Base-by-base conservation (phyloP, 73 alveolate species). In the Diophrys appendiculata region DNA sequence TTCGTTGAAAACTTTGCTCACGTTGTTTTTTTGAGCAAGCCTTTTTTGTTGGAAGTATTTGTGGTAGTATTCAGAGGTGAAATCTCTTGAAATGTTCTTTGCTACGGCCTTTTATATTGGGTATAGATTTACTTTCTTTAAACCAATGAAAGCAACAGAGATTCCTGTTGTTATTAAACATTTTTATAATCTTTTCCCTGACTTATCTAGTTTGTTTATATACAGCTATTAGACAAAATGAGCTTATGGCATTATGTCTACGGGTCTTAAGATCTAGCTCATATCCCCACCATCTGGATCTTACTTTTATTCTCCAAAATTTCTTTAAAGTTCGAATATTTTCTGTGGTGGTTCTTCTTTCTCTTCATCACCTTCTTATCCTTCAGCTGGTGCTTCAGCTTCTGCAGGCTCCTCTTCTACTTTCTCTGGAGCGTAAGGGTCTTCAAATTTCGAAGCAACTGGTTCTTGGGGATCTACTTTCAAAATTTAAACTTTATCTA, bases 221-320 rank as follows among this genome's bases (percentile, higher is more conserved):
- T 70, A 85, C 29, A 43, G 69, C 33, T 82, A 52, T 3, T 86
- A 26, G 54, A 78, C 71, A 33, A 85, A 85, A 71, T 78, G 24
- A 27, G 75, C 88, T n/a, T 27, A 25, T 24, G 93, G 93, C 35
- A 27, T 35, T 24, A 52, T 52, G 33, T 35, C 33, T 1, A 27
- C 32, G 22, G 56, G 26, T 29, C 83, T 55, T 8, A 33, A 52
- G 23, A 85, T 1, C 24, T n/a, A 24, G 27, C 89, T 79, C 18
- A 82, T 78, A 52, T 85, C 93, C 27, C 93, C 93, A 11, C 56
- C 85, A 43, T 85, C 82, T 18, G 35, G 43, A 27, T 77, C 86
- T 22, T 53, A 33, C 0, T 33, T 28, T 1, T 2, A 0, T 31
- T 53, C 30, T 8, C 83, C 83, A 24, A 75, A 24, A 43, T 5